These are phyloP conservation scores for Hortaea werneckii DNA, from an alignment of 2,329 filamentous ascomycete species.

Conservation along the genomic window DNA sequence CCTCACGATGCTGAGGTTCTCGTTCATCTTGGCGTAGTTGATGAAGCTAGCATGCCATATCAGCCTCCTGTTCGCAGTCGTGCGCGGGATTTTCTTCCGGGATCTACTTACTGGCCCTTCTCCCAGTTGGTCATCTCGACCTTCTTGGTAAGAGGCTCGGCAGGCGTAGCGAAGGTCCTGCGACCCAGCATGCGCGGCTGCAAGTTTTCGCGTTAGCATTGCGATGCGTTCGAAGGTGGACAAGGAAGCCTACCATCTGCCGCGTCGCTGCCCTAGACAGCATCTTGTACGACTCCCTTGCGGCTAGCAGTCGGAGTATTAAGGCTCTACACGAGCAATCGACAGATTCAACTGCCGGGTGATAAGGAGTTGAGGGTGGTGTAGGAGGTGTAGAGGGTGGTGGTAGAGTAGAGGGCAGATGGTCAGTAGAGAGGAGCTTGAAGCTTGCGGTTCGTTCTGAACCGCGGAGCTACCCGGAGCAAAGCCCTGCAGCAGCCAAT, in stretches of 20 bases:
- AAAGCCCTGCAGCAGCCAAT: no score
- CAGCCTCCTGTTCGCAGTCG: constrained; percentile 7
- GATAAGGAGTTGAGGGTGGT: constrained; percentile 4
- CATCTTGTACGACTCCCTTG: constrained; percentile 22
- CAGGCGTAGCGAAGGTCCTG: constrained; percentile 67
- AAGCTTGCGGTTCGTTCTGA: background rate
- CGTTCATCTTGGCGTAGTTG: constrained; percentile 98
- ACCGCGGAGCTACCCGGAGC: no score
- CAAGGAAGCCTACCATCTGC: constrained; percentile 27
- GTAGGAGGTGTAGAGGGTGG: background rate
- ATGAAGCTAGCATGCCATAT: constrained; percentile 59
- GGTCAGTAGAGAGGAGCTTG: background rate
- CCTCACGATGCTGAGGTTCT: constrained; percentile 89
- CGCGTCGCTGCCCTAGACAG: constrained; percentile 29
- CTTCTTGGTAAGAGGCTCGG: constrained; percentile 80
- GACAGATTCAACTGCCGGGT: constrained; percentile 2
- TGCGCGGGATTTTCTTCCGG: no score
- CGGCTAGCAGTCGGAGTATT: background rate
- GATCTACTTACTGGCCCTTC: constrained; percentile 42
- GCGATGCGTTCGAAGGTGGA: background rate
- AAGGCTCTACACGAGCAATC: constrained; percentile 6
- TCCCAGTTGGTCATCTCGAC: constrained; percentile 98
- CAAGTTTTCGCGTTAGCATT: constrained; percentile 10
- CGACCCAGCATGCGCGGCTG: constrained; percentile 40
- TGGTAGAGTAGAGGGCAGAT: background rate